A percentile compares a stretch with the other conserved stretches of the same genome.
Evolutionary conservation across 345 rosid genomes (phyloP).

Genomic region (Cardiospermum halicacabum): DNA sequence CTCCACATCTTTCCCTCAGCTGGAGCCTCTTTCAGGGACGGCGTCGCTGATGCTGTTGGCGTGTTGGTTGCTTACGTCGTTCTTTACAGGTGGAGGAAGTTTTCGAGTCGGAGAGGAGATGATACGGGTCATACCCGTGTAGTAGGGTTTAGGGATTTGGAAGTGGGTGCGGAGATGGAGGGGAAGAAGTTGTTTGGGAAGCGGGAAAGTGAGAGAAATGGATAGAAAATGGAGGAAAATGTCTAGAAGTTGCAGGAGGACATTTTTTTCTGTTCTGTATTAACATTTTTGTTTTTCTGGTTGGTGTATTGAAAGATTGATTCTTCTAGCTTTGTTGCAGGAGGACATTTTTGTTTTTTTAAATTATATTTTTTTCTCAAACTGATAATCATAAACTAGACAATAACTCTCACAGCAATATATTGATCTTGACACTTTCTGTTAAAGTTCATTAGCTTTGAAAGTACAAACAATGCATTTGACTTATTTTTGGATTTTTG

Average conservation of each 20-base stretch:
- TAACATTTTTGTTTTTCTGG: no score
- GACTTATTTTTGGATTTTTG: background rate
- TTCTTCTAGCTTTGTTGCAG: no score
- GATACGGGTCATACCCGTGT: constrained; percentile 32
- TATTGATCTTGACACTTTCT: background rate
- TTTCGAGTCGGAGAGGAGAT: constrained; percentile 12
- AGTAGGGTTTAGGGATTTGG: background rate
- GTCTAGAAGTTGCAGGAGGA: no score
- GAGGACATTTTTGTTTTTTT: no score
- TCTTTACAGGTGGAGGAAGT: constrained; percentile 35
- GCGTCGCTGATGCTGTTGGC: constrained; percentile 67
- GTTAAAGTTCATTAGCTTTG: background rate
- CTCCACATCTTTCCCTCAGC: constrained; percentile 76
- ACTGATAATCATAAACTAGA: no score
- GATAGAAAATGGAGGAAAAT: constrained; percentile 1
- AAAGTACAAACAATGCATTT: background rate
- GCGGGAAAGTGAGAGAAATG: constrained; percentile 8
- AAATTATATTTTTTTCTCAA: no score
- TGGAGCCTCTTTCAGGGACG: constrained; percentile 81
- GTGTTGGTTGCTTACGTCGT: constrained; percentile 48
- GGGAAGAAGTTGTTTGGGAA: background rate
- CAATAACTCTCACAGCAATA: no score
- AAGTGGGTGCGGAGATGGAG: background rate
- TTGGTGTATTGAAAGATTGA: no score
- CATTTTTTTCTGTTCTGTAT: no score